Evolutionary conservation across 257 asterid genomes (phyloP), one percentile per base, ranked within the genome.

Genomic region (Verbena officinalis): DNA sequence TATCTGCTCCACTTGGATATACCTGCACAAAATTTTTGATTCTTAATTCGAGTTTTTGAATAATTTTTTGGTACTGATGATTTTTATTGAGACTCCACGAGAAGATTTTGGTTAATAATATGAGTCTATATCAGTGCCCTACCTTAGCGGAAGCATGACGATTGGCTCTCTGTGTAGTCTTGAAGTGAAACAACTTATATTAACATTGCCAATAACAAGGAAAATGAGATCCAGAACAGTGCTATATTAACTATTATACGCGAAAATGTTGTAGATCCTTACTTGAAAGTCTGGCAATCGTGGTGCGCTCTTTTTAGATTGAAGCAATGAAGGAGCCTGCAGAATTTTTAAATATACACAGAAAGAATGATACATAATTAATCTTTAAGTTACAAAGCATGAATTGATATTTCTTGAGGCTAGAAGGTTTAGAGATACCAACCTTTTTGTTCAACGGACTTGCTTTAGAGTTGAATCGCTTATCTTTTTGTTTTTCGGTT

Each of bases 391-490:
- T 30, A 59, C 44, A 31, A 8, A 34, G 2, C 17, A n/a, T 20
- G 63, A 43, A 51, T 5, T 54, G 3, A 1, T 30, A 3, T 42
- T 14, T 27, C 14, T n/a, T 43, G 31, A 57, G 31, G 30, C 40
- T 17, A 17, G 17, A 38, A 44, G n/a, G 19, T 44, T 15, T 15
- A 46, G 6, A 16, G 68, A 44, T 75, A 85, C 95, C 46, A 62
- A 89, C 98, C 70, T 87, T 90, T 82, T 43, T 85, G 80, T 76
- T 86, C 65, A 65, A 56, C 11, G 90, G 69, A 61, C 31, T 80
- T 56, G 78, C 70, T 78, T 70, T 84, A 21, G 64, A 63, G 74
- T 20, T 55, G 58, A 62, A 63, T 1, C 63, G 64, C 27, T 48
- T 70, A 22, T 59, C 59, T 59, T 72, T 79, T 57, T 51, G 64